Evolutionary conservation across 176 grass and related monocot genomes (phyloP).

Genomic region (Poa annua): DNA sequence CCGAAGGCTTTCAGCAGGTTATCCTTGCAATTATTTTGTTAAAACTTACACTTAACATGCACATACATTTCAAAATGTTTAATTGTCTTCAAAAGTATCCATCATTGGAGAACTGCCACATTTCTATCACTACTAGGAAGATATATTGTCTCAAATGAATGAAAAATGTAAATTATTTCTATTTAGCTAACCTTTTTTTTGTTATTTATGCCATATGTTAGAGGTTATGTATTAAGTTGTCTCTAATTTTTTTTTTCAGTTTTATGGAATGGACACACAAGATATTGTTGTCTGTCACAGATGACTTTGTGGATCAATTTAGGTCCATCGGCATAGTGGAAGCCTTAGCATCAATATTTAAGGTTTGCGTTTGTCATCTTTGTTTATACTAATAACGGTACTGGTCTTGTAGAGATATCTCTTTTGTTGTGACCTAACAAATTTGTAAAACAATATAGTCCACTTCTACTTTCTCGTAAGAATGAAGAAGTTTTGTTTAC

Average conservation of each 20-base stretch:
- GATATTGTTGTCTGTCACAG: constrained; percentile 75
- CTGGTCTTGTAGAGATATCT: constrained; percentile 26
- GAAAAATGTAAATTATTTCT: not conserved
- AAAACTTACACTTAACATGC: constrained; percentile 32
- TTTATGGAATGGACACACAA: constrained; percentile 93
- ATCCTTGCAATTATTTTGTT: constrained; percentile 43
- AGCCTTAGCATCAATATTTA: constrained; percentile 96
- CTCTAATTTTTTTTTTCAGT: constrained; percentile 60
- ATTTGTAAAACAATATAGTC: not conserved
- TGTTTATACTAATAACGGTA: constrained; percentile 30
- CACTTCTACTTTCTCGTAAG: constrained; percentile 19
- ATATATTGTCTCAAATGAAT: constrained; percentile 32
- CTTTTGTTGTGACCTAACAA: not conserved
- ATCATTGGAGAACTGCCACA: constrained; percentile 27
- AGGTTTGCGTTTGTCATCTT: constrained; percentile 54
- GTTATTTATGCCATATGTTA: constrained; percentile 21
- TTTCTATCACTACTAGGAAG: constrained; percentile 30
- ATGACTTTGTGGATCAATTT: constrained; percentile 86
- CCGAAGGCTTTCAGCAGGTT: constrained; percentile 76
- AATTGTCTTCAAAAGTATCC: constrained; percentile 20
- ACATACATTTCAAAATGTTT: constrained; percentile 36
- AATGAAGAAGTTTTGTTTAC: constrained; percentile 1
- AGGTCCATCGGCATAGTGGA: constrained; percentile 90
- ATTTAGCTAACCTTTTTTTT: constrained; percentile 28
- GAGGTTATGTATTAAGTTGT: constrained; percentile 29